Evolutionary conservation across 208 protist species (phyloP).

Genomic region (Chromosphaera perkinsii): DNA sequence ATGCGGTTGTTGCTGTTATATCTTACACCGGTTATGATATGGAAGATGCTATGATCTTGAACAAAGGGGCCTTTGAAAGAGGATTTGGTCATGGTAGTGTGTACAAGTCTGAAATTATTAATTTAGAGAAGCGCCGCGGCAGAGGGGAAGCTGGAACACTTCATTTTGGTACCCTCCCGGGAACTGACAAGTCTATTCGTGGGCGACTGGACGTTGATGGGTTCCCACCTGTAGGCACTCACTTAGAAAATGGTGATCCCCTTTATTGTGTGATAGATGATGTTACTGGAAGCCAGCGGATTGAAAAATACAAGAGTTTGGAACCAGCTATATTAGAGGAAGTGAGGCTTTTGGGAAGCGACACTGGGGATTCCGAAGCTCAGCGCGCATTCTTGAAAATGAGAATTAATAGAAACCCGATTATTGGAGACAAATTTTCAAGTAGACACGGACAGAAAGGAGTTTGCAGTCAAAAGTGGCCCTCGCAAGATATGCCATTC

Average conservation of each 20-base stretch:
- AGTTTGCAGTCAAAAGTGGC: slow-evolving; percentile 4
- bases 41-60: slow-evolving; percentile 99
- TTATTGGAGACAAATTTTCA: slow-evolving; percentile 98
- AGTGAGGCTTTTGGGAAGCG: slow-evolving; percentile 42
- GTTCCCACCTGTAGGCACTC: slow-evolving; percentile 48
- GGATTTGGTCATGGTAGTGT: slow-evolving; percentile 93
- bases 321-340: slow-evolving; percentile 50
- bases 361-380: slow-evolving; percentile 8
- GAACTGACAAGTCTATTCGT: not conserved
- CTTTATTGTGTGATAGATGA: slow-evolving; percentile 16
- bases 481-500: slow-evolving; percentile 83
- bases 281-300: not conserved
- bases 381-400: slow-evolving; percentile 63
- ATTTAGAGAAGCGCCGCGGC: not conserved
- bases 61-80: slow-evolving; percentile 91
- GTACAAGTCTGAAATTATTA: slow-evolving; percentile 68
- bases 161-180: not conserved
- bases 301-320: slow-evolving; percentile 41
- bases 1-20: slow-evolving; percentile 98
- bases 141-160: not conserved
- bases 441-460: slow-evolving; percentile 99
- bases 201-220: slow-evolving; percentile 19
- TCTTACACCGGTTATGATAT: slow-evolving; percentile 99
- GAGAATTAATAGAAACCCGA: slow-evolving; percentile 85
- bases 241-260: slow-evolving; percentile 10